Conservation (phyloP, 2,329 filamentous ascomycete genomes). For the Chaetomium strumarium region DNA sequence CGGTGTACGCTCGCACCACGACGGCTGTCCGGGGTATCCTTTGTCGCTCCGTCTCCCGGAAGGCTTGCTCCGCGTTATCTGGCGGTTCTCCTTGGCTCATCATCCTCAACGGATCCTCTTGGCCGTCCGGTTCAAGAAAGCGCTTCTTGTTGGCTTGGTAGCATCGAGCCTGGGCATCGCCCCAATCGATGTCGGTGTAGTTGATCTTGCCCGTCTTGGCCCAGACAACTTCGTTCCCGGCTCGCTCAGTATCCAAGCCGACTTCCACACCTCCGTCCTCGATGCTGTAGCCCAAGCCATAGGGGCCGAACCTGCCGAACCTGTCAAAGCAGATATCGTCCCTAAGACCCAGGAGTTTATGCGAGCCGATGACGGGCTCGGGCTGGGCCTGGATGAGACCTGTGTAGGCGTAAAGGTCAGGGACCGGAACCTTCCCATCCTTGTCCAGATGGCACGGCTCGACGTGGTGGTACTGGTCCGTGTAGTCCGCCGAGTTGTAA, state of each 20-base stretch:
- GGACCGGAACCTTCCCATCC: constrained; percentile 49
- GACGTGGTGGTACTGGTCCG: constrained; percentile 45
- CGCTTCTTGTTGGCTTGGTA: constrained; percentile 57
- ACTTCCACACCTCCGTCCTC: constrained; percentile 66
- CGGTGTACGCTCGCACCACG: constrained; percentile 73
- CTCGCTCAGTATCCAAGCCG: constrained; percentile 64
- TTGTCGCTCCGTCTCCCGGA: constrained; percentile 18
- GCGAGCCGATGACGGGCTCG: constrained; percentile 70
- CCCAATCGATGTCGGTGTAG: constrained; percentile 52
- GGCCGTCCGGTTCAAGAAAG: constrained; percentile 41
- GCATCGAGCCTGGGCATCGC: constrained; percentile 47
- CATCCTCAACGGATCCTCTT: neutral
- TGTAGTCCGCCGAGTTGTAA: constrained; percentile 53
- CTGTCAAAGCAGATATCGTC: constrained; percentile 84
- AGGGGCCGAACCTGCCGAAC: constrained; percentile 77
- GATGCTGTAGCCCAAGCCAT: constrained; percentile 75
- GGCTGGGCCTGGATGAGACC: constrained; percentile 73
- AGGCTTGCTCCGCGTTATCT: constrained; percentile 1
- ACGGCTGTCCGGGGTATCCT: constrained; percentile 62
- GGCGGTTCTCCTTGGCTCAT: too few relatives aligned
- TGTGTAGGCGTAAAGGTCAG: constrained; percentile 61
- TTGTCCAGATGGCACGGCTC: constrained; percentile 59
- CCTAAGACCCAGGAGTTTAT: constrained; percentile 65
- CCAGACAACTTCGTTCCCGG: constrained; percentile 60
- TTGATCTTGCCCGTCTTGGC: constrained; percentile 49